Conservation (phyloP, 192 early-diverging fungal species). For the Coemansia sp. region DNA sequence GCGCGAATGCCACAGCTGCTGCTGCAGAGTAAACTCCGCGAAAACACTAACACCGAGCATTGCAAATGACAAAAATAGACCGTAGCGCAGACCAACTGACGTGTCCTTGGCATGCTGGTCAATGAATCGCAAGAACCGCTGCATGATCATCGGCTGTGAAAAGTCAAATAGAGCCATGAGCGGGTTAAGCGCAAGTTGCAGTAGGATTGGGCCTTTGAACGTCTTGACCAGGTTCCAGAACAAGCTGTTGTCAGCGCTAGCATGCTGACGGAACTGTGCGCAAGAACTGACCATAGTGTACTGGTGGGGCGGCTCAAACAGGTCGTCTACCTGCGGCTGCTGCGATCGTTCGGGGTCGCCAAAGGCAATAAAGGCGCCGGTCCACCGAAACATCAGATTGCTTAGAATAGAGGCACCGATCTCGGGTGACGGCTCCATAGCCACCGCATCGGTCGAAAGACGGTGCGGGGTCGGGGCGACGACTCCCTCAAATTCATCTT, state of each 20-base stretch:
- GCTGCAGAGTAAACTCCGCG: constrained; percentile 50
- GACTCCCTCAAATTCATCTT: too few relatives aligned
- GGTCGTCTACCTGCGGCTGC: constrained; percentile 20
- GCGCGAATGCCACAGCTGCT: constrained; percentile 61
- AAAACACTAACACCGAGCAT: constrained; percentile 51
- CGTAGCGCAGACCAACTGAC: constrained; percentile 32
- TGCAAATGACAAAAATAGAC: constrained; percentile 55
- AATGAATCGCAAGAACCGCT: constrained; percentile 55
- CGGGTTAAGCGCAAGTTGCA: constrained; percentile 37
- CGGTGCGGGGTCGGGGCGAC: background rate
- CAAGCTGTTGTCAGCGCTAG: constrained; percentile 7
- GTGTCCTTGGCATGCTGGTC: constrained; percentile 14
- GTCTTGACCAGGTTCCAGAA: constrained; percentile 22
- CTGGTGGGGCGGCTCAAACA: constrained; percentile 8
- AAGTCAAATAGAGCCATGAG: constrained; percentile 33
- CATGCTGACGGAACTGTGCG: constrained; percentile 8
- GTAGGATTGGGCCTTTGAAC: constrained; percentile 35
- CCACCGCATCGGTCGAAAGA: background rate
- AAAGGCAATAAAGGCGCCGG: constrained; percentile 11
- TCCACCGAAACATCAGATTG: constrained; percentile 32
- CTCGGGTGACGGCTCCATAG: constrained; percentile 15
- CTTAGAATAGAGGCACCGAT: constrained; percentile 19
- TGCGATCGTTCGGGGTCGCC: background rate
- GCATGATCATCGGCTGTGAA: constrained; percentile 57
- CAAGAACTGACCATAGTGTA: constrained; percentile 6